phyloP scores from a whole-genome alignment of 495 filamentous ascomycete genomes.

The Aspergillus baeticus region DNA sequence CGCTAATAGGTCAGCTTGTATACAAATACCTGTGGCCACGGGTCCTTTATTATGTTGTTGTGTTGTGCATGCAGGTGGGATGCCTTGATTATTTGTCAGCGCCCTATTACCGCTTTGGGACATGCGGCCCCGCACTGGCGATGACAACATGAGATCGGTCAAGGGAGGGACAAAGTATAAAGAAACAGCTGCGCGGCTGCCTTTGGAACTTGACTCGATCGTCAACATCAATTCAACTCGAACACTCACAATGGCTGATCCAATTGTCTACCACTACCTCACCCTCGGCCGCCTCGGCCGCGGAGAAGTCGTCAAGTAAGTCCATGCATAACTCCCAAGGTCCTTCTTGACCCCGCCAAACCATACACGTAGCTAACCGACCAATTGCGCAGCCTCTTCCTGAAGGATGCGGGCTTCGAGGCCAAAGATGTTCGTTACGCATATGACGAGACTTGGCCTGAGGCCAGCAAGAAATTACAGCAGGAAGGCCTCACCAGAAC shows the following conservation, averaged over 20 bases:
- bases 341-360: background rate
- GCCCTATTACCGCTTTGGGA: too few species aligned
- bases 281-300: slow-evolving; percentile 42
- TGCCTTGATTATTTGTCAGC: too few species aligned
- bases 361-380: background rate
- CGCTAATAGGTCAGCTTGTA: too few species aligned
- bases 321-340: background rate
- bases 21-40: too few species aligned
- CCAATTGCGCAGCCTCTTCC: slow-evolving; percentile 22
- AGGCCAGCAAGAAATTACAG: slow-evolving; percentile 31
- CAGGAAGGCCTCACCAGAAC: slow-evolving; percentile 32
- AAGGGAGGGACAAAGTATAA: too few species aligned
- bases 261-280: slow-evolving; percentile 30
- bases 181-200: too few species aligned
- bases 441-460: slow-evolving; percentile 37
- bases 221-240: too few species aligned
- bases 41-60: too few species aligned
- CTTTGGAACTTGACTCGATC: too few species aligned
- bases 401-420: slow-evolving; percentile 43
- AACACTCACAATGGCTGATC: background rate
- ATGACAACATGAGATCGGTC: too few species aligned
- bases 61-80: too few species aligned
- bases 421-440: slow-evolving; percentile 40
- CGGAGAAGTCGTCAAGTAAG: slow-evolving; percentile 42
- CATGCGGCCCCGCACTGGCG: too few species aligned